Percentiles rank a stretch among this genome's conserved stretches.
phyloP scores from a whole-genome alignment of 768 basidiomycete genomes.

The Phanerodontia chrysosporium region DNA sequence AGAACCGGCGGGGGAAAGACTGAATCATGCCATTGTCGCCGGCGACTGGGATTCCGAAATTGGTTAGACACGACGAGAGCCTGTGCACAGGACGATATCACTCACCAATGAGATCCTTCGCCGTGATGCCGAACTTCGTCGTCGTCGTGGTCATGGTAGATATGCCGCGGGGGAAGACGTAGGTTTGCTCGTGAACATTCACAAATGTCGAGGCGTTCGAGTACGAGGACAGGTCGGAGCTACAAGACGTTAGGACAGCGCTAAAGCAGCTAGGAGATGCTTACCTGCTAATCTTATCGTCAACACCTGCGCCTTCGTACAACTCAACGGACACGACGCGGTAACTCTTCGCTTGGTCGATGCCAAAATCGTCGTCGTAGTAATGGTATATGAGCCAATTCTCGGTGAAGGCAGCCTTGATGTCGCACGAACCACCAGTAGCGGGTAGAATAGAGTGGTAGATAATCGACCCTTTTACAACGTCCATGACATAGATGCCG shows the following conservation, averaged over 20 bases:
- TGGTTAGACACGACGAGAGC: not conserved
- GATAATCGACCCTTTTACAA: conserved; percentile 69
- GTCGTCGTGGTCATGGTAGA: conserved; percentile 69
- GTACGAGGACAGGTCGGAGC: conserved; percentile 51
- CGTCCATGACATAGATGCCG: conserved; percentile 75
- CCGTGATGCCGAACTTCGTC: conserved; percentile 85
- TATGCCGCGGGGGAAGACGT: conserved; percentile 63
- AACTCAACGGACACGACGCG: conserved; percentile 81
- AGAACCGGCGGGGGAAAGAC: conserved; percentile 62
- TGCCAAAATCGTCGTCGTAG: conserved; percentile 55
- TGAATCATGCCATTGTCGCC: conserved; percentile 71
- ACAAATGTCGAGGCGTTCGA: conserved; percentile 51
- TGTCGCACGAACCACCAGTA: conserved; percentile 45
- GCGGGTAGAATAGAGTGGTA: conserved; percentile 60
- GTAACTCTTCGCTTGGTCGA: conserved; percentile 59
- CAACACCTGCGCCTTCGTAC: conserved; percentile 69
- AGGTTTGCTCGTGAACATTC: conserved; percentile 64
- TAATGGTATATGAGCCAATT: conserved; percentile 94
- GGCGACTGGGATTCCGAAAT: conserved; percentile 50
- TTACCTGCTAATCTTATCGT: conserved; percentile 72
- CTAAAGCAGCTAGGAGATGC: conserved; percentile 18
- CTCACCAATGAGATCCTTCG: conserved; percentile 82
- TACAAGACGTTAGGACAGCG: conserved; percentile 17
- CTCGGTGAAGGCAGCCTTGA: conserved; percentile 70
- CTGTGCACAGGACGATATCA: conserved; percentile 9